Evolutionary conservation across 2,329 filamentous ascomycete genomes (phyloP).

Genomic region (Ceratocystis smalleyi): DNA sequence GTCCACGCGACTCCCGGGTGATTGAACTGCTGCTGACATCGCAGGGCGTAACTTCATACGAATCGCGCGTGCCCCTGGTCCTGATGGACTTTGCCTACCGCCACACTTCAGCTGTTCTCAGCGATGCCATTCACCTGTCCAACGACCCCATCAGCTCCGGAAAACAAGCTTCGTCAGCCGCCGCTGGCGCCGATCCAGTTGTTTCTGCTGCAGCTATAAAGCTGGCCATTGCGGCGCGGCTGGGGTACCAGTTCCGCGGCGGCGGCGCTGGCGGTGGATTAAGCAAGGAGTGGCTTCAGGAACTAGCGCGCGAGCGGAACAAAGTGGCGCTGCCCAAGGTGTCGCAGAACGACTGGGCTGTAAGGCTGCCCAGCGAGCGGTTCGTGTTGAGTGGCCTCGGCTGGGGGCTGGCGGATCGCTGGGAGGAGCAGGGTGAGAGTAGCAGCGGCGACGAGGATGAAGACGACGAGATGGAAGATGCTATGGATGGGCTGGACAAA

Average conservation of each 20-base stretch:
- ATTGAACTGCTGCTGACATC: slow-evolving; percentile 67
- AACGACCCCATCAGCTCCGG: slow-evolving; percentile 51
- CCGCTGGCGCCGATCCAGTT: slow-evolving; percentile 34
- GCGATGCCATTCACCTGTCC: slow-evolving; percentile 52
- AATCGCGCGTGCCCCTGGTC: slow-evolving; percentile 66
- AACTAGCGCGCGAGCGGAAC: slow-evolving; percentile 58
- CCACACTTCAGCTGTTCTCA: slow-evolving; percentile 56
- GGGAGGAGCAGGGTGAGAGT: slow-evolving; percentile 32
- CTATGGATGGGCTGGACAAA: slow-evolving; percentile 34
- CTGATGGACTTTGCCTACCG: slow-evolving; percentile 79
- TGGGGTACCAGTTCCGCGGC: slow-evolving; percentile 53
- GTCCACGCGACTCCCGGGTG: slow-evolving; percentile 63
- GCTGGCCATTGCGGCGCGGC: slow-evolving; percentile 53
- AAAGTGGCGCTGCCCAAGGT: slow-evolving; percentile 48
- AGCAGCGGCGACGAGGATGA: slow-evolving; percentile 29
- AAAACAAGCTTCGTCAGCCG: slow-evolving; percentile 33
- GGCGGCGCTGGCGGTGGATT: slow-evolving; percentile 38
- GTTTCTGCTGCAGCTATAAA: slow-evolving; percentile 53
- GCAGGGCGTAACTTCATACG: slow-evolving; percentile 64
- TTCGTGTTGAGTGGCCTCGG: slow-evolving; percentile 51
- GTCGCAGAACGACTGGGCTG: slow-evolving; percentile 49
- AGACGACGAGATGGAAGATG: slow-evolving; percentile 29
- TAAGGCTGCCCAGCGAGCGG: slow-evolving; percentile 49
- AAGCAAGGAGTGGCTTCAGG: slow-evolving; percentile 61
- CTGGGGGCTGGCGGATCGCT: slow-evolving; percentile 48